Evolutionary conservation across 768 basidiomycete genomes (phyloP).

Genomic region (Phallus indusiatus): DNA sequence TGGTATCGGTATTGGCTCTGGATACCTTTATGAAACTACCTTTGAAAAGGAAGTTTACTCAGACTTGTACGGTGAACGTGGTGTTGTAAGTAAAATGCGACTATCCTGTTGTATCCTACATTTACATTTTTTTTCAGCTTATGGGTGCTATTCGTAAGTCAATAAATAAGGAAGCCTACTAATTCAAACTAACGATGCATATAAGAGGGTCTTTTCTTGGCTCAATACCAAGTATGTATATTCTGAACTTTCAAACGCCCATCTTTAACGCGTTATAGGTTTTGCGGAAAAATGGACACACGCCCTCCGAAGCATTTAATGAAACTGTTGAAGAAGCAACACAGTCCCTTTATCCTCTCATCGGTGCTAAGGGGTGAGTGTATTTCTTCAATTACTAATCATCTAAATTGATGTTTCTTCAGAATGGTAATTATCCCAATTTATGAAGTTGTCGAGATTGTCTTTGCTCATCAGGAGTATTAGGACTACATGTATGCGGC

Average conservation of each 20-base stretch:
- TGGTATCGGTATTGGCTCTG: slow-evolving; percentile 90
- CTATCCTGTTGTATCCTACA: not conserved
- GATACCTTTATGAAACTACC: slow-evolving; percentile 98
- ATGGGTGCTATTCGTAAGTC: slow-evolving; percentile 92
- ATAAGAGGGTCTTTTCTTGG: slow-evolving; percentile 93
- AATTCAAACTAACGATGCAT: not conserved
- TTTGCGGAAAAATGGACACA: slow-evolving; percentile 92
- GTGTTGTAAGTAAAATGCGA: slow-evolving; percentile 63
- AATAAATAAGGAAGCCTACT: not conserved
- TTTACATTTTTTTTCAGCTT: slow-evolving; percentile 37
- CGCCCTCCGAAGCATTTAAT: slow-evolving; percentile 98
- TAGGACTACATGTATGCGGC: slow-evolving; percentile 99
- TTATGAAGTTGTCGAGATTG: not conserved
- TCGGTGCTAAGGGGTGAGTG: slow-evolving; percentile 83
- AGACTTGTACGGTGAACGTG: slow-evolving; percentile 98
- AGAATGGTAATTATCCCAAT: slow-evolving; percentile 13
- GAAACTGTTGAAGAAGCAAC: slow-evolving; percentile 99
- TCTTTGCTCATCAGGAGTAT: not conserved
- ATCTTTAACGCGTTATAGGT: slow-evolving; percentile 37
- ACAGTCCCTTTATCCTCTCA: slow-evolving; percentile 93
- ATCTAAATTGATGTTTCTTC: slow-evolving; percentile 4
- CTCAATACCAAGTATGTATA: slow-evolving; percentile 59
- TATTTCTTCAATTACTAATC: not conserved
- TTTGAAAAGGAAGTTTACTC: slow-evolving; percentile 99
- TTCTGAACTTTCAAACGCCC: not conserved